Evolutionary conservation across 768 basidiomycete genomes (phyloP), one percentile per base, ranked within the genome.

Genomic region (Leucocoprinus leucothites): DNA sequence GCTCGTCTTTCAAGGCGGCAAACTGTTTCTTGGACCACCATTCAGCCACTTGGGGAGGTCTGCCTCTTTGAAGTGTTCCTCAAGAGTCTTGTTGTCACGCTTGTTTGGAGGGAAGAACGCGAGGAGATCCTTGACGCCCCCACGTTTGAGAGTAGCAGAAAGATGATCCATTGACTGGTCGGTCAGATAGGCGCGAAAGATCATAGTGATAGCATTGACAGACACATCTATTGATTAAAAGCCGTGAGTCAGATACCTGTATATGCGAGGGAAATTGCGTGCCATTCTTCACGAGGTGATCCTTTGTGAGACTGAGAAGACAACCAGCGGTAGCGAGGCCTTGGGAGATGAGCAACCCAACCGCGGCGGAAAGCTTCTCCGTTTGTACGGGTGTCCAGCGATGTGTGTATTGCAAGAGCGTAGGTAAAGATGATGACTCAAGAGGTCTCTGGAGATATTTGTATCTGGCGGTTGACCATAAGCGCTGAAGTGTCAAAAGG

Each of bases 361-460:
- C 81, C 4, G 93, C 85, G 56, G 86, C 77, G 40, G 90, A 82
- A 51, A 98, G 77, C 74, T 94, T 96, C 66, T 93, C 87, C 58
- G 86, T 83, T 73, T 91, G 85, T 14, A 74, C 77, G 3, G 80
- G 68, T 2, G 85, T 71, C 93, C 94, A 98, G 65, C 89, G 88
- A 66, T 91, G 84, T 67, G 87, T 84, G 65, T 94, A 93, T 71
- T 98, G 94, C 57, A 99, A 74, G 47, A 98, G 79, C 43, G 80
- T 80, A 2, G 92, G 91, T 13, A 98, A 80, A 52, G 91, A 81
- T 34, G 79, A 81, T 68, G 86, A 88, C 71, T 98, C 96, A 46
- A 99, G 85, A 42, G 96, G 94, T 71, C 89, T 94, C 73, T 98
- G 96, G 64, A 99, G 91, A 80, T 98, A 99, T 73, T 98, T 98